Base-by-base conservation (phyloP, 192 early-diverging fungal genomes). In the Backusella sp. region DNA sequence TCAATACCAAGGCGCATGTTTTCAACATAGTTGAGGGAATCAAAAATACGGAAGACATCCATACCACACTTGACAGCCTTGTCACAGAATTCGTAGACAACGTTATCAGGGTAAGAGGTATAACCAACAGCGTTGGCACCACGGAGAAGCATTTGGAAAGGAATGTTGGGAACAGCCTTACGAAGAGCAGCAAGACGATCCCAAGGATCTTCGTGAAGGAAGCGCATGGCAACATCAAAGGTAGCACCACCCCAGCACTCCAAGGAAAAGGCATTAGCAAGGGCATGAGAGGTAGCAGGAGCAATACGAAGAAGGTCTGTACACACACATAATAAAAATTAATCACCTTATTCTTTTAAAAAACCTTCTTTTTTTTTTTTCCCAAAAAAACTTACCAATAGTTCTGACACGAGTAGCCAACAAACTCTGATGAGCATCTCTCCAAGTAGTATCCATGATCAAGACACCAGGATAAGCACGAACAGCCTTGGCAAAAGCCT, bases 231-330 rank as follows among this genome's bases (percentile, higher is more conserved):
- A 35, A 99, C 97, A 80, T 99, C 97, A 80, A 99, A 99, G 0
- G 97, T 99, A 19, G 97, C 97, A 39, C 97, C 97, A 67, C 97
- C 97, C 97, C 97, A 99, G 85, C 92, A 94, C 85, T 99, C 97
- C 21, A 97, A 85, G n/a, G 96, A 89, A 86, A 94, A 99, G 7
- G 94, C 92, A 71, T 96, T 94, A 23, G 87, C 79, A 74, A 99
- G 84, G 23, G 94, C 96, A 82, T 95, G 94, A 6, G 95, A 91
- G 3, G 97, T 99, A 36, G 90, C 88, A 6, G 91, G 87, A 8
- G 97, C 97, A 86, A 98, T 95, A 72, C 90, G 89, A 71, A 94
- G 70, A 46, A 90, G 79, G 82, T 90, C 88, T 86, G 66, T 39
- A 68, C 23, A 46, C 11, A 72, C 23, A 62, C 53, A 32, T 21